phyloP scores from a whole-genome alignment of 306 rosid species.

The Dalbergia oliveri region DNA sequence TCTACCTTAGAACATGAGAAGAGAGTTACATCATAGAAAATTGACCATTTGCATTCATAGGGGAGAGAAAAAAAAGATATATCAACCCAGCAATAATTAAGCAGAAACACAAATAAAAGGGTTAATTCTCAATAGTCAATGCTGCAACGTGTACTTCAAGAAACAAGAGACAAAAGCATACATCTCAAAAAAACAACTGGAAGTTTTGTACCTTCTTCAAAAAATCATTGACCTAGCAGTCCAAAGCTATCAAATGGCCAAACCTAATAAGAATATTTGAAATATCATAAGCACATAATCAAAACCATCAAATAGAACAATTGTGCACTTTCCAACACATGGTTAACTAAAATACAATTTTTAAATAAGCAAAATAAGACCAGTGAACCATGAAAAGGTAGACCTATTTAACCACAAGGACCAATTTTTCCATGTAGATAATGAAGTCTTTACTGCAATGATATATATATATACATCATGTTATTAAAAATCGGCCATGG shows the following conservation, averaged over 20 bases:
- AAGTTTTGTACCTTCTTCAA: conserved; percentile 38
- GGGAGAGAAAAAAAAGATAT: background rate
- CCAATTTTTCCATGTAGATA: background rate
- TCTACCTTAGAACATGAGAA: background rate
- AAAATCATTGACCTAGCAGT: conserved; percentile 47
- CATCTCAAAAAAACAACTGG: conserved; percentile 16
- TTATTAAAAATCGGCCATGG: no score
- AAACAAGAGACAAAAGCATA: conserved; percentile 1
- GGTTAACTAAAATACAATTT: conserved; percentile 16
- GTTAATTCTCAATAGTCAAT: background rate
- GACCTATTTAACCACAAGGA: conserved; percentile 15
- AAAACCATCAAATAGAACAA: background rate
- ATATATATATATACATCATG: background rate
- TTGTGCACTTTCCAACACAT: conserved; percentile 19
- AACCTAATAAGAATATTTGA: conserved; percentile 55
- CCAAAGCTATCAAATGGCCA: conserved; percentile 90
- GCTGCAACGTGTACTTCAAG: background rate
- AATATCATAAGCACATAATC: conserved; percentile 12
- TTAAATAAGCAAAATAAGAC: conserved; percentile 18
- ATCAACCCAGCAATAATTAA: background rate
- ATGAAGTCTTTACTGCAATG: conserved; percentile 14
- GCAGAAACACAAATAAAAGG: conserved; percentile 18
- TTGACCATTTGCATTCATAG: background rate
- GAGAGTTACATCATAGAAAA: conserved; percentile 1
- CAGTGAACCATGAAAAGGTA: conserved; percentile 17